Evolutionary conservation across 225 moss, liverwort and hornwort genomes (phyloP), one percentile per base, ranked within the genome.

Genomic region (Pseudoscleropodium purum): DNA sequence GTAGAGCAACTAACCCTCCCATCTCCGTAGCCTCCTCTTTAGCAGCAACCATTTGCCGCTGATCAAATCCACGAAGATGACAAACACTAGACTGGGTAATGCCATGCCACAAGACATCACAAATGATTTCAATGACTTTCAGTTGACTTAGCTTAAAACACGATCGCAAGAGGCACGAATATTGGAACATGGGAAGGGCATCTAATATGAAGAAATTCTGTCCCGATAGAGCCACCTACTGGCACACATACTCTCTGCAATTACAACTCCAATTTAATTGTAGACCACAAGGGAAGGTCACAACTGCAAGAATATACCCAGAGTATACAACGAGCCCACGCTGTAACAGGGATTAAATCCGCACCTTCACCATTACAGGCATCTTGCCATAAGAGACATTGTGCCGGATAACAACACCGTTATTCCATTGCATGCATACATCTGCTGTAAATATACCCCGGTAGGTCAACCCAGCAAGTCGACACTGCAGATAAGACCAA

Each of bases 301-400:
- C 49, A 87, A 64, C 49, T 59, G 73, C 79, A 51, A 52, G 86
- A 86, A 61, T 27, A 34, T 2, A 63, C 26, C 66, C 39, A 90
- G 41, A 64, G 81, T 86, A 43, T 31, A 27, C 52, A 81, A 80
- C 64, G 56, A 81, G 41, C 52, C 72, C 41, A 72, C 60, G 51
- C 80, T 74, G 39, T 62, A 54, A 82, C 82, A 75, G 45, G 43
- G 79, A 59, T 51, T 84, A 57, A 64, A 86, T 85, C 64, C 67
- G 83, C 91, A 97, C 98, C 97, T 99, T 99, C 75, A 97, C 99
- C 97, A 99, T 96, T 73, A 97, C 95, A 62, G 99, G 99, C 96
- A 99, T 96, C 89, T 96, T 96, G 87, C 99, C 99, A 86, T 89
- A 96, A 6, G 95, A 94, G 37, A 97, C 66, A 45, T 93, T 96